phyloP scores from a whole-genome alignment of 2,329 filamentous ascomycete genomes.

The Aspergillus bombycis region DNA sequence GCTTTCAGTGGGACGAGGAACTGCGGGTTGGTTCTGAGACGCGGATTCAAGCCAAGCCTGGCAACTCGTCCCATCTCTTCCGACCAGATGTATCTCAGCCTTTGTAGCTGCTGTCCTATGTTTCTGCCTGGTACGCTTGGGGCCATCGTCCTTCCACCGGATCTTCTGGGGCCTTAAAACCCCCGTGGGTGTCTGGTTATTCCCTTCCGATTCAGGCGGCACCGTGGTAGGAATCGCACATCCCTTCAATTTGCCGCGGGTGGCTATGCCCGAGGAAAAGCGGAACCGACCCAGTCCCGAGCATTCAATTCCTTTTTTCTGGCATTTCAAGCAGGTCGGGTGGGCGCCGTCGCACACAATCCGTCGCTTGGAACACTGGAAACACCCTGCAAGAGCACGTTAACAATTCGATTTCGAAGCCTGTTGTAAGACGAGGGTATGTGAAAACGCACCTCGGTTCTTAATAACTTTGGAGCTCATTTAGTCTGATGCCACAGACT shows the following conservation, averaged over 20 bases:
- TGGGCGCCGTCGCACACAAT: slow-evolving; percentile 39
- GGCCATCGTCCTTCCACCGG: slow-evolving; percentile 15
- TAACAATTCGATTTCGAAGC: neutral
- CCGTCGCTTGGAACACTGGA: slow-evolving; percentile 41
- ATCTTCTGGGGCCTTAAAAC: slow-evolving; percentile 7
- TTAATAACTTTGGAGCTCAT: neutral
- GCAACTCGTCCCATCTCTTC: neutral
- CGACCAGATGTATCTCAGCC: neutral
- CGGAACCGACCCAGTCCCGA: slow-evolving; percentile 34
- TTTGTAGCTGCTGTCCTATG: neutral
- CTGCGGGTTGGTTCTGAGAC: neutral
- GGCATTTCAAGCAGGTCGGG: slow-evolving; percentile 38
- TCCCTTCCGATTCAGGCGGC: neutral
- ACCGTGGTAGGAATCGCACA: slow-evolving; percentile 15
- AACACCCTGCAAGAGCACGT: slow-evolving; percentile 30
- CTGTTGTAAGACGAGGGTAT: rapidly evolving
- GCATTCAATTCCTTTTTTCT: slow-evolving; percentile 34
- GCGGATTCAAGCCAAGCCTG: neutral
- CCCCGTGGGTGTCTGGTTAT: neutral
- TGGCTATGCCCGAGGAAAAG: slow-evolving; percentile 28
- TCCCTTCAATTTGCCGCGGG: slow-evolving; percentile 23
- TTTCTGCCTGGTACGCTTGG: neutral
- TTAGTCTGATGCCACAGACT: neutral
- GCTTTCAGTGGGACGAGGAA: neutral
- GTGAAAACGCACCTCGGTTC: slow-evolving; percentile 4